Base-by-base conservation (phyloP, 2,329 filamentous ascomycete genomes). In the Pyrenophora seminiperda region DNA sequence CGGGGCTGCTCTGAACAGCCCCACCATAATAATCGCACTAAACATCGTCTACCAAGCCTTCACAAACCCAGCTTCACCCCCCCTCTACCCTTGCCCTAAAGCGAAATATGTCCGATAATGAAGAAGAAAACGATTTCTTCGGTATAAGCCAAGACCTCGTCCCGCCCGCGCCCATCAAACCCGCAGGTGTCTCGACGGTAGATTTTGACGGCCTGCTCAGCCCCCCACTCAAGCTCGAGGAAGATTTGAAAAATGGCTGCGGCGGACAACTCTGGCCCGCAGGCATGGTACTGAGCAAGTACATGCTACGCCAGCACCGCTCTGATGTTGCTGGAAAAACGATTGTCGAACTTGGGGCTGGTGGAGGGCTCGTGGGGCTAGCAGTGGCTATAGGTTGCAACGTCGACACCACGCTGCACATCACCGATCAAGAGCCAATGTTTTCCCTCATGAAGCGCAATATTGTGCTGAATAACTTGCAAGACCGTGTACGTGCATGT, bases 211-310 rank as follows among this genome's bases (percentile, higher is more conserved):
- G 89, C 31, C 81, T 94, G 43, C 80, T 97, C 27, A 74, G 79
- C 15, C 77, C 82, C 39, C 86, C 89, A 36, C 80, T 97, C 54
- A 80, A 83, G 53, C 83, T 97, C 13, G 88, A 90, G 65, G 91
- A 97, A 73, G 92, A 97, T 73, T 81, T 96, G 39, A 84, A 83
- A 49, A 84, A 89, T 56, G 94, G 94, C 53, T 97, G 94, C 73
- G 94, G 94, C 40, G 94, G 94, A 2, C 90, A 95, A 74, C 81
- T 95, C 9, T 97, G 94, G 94, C 93, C 92, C 3, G 93, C 93
- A 0, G 94, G 94, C 9, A 89, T 96, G 85, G 83, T 94, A 13
- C 79, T 99, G 44, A 83, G 89, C 15, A 90, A 88, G 73, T 95
- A 97, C 70, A 83, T 97, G 81, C 79, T 97, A 51, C 83, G 87